phyloP scores from a whole-genome alignment of 148 eudicot species.

The Silene uniflora region DNA sequence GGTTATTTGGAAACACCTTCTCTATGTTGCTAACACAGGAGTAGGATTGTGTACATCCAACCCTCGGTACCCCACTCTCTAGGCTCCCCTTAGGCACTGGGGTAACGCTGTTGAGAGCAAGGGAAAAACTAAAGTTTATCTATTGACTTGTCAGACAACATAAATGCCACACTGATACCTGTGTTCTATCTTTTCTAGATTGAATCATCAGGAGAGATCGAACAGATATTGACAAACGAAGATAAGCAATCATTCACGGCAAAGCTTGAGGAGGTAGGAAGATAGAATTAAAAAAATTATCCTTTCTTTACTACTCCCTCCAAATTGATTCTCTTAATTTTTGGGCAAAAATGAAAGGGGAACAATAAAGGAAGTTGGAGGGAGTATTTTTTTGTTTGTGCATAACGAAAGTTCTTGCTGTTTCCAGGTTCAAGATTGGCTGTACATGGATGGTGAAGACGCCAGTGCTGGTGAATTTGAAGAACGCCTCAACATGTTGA shows the following conservation, averaged over 20 bases:
- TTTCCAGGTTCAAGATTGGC: constrained; percentile 89
- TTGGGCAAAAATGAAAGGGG: too few species aligned
- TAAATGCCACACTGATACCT: constrained; percentile 12
- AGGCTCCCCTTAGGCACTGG: too few species aligned
- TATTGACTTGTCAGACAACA: not conserved
- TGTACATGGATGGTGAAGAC: constrained; percentile 99
- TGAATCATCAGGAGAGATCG: constrained; percentile 59
- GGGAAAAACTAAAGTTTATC: too few species aligned
- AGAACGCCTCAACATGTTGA: constrained; percentile 67
- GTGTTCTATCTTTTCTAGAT: constrained; percentile 38
- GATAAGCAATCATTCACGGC: constrained; percentile 67
- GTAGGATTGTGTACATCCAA: too few species aligned
- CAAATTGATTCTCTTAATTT: too few species aligned
- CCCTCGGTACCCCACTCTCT: too few species aligned
- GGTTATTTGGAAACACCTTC: too few species aligned
- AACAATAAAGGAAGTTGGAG: too few species aligned
- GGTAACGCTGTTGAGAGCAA: not conserved
- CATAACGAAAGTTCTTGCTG: constrained; percentile 1
- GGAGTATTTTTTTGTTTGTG: not conserved
- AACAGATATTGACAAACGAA: constrained; percentile 59
- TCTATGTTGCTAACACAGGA: too few species aligned
- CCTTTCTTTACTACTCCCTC: not conserved
- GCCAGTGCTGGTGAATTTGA: constrained; percentile 79
- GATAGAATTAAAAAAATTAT: constrained; percentile 33
- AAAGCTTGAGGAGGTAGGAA: constrained; percentile 93